Conservation (phyloP, 208 protist genomes). For the Trypanosoma caninum region DNA sequence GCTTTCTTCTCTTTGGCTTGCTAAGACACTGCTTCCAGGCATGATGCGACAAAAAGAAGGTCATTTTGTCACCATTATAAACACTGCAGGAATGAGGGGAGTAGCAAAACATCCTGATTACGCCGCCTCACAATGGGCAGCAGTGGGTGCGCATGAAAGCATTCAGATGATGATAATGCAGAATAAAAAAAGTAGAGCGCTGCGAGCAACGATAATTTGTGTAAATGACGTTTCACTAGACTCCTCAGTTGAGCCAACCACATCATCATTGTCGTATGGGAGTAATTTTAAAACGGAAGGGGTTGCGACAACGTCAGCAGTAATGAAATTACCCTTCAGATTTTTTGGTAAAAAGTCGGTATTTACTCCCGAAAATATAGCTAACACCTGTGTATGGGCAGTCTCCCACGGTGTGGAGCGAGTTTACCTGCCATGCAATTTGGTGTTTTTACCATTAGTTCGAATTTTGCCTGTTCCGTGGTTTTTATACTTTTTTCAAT, state of each 20-base stretch:
- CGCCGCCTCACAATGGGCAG: constrained; percentile 50
- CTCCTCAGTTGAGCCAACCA: background rate
- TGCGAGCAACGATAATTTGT: constrained; percentile 29
- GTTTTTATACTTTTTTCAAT: no score
- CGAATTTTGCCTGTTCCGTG: constrained; percentile 25
- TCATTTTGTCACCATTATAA: constrained; percentile 41
- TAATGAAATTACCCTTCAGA: no score
- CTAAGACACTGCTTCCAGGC: constrained; percentile 29
- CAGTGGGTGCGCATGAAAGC: constrained; percentile 49
- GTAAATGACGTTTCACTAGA: background rate
- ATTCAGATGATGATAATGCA: constrained; percentile 36
- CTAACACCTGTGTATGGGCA: constrained; percentile 20
- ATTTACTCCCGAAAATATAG: constrained; percentile 16
- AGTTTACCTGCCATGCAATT: constrained; percentile 16
- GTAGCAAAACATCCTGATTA: constrained; percentile 32
- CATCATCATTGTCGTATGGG: background rate
- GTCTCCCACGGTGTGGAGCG: constrained; percentile 20
- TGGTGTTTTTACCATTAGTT: constrained; percentile 17
- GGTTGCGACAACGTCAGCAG: background rate
- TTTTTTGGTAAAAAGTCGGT: no score
- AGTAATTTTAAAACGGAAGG: no score
- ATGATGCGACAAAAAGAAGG: constrained; percentile 28
- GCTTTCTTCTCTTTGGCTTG: constrained; percentile 31
- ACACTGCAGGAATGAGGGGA: constrained; percentile 20
- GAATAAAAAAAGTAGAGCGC: constrained; percentile 8